Base-by-base conservation (phyloP, 805 yeast species). In the Phaffomyces antillensis region DNA sequence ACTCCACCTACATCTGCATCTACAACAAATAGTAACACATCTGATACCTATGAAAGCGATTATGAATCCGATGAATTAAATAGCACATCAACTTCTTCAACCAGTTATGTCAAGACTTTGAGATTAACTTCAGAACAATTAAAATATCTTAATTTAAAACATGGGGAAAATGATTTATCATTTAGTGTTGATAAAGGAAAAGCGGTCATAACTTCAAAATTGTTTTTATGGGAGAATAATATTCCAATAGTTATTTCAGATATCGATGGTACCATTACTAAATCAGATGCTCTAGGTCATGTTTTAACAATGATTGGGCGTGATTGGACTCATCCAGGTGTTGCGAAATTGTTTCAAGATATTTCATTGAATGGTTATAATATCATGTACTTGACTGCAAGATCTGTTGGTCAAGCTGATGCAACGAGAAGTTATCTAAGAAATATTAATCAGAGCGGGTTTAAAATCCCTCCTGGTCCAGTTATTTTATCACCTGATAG, bases 261-360 rank as follows among this genome's bases (percentile, higher is more conserved):
- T 66, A 93, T 93, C 47, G 99, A 93, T 63, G 99, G 99, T 16
- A 93, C 99, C 2, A 93, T 93, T 52, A 93, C 99, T 16, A 90
- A 89, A 64, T 89, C 97, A 1, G 99, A 93, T 67, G 99, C 99
- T 0, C 69, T 93, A 56, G 99, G 99, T 3, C 99, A 93, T 64
- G 91, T 93, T 3, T 70, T 93, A 63, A 89, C 93, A 16, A 81
- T 91, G 79, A 70, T 93, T 33, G 99, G 99, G 5, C 77, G 88
- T 54, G 99, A 93, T 67, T 93, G 99, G 99, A 93, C 99, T 0
- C 99, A 93, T 62, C 77, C 81, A 2, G 99, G 99, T 30, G 99
- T 93, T 36, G 96, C 97, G 3, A 81, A 82, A 57, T 67, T 93
- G 45, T 93, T 90, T 60, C 79, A 79, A n/a, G 99, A 93, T 61